Conservation (phyloP, 139 green algal genomes). For the Coelastrella sp. region DNA sequence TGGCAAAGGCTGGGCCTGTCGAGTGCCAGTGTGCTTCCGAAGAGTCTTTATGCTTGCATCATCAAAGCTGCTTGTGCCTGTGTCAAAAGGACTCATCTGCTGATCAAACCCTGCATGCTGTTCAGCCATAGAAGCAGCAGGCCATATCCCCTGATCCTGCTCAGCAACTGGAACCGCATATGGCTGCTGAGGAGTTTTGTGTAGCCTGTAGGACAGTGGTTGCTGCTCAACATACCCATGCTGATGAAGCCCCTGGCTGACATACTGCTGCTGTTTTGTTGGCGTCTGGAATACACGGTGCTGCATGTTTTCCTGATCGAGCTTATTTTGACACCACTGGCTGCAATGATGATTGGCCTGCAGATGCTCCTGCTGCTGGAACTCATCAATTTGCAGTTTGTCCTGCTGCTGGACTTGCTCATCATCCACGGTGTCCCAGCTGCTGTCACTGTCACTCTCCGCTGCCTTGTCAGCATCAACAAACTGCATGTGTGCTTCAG, state of each 20-base stretch:
- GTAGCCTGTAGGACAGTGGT: background rate
- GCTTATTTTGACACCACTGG: background rate
- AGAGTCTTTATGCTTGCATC: too few relatives aligned
- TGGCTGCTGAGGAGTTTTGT: background rate
- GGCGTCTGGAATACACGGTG: background rate
- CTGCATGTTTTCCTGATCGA: background rate
- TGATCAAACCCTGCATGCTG: constrained; percentile 12
- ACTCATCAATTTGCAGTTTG: background rate
- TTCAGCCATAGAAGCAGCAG: too few relatives aligned
- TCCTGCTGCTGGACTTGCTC: background rate
- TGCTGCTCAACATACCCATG: background rate
- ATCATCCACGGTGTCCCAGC: constrained; percentile 32
- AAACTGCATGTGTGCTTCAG: too few relatives aligned
- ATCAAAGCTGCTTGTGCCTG: constrained; percentile 4
- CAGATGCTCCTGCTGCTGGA: constrained; percentile 17
- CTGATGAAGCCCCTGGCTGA: background rate
- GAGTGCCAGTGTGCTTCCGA: too few relatives aligned
- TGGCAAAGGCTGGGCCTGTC: too few relatives aligned
- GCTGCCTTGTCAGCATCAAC: background rate
- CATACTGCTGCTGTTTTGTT: background rate
- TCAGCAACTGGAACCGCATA: background rate
- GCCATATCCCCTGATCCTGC: too few relatives aligned
- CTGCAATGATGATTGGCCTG: background rate
- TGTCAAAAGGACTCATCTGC: too few relatives aligned
- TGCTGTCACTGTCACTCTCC: constrained; percentile 28